Evolutionary conservation across 192 early-diverging fungal species (phyloP).

Genomic region (Coemansia brasiliensis): DNA sequence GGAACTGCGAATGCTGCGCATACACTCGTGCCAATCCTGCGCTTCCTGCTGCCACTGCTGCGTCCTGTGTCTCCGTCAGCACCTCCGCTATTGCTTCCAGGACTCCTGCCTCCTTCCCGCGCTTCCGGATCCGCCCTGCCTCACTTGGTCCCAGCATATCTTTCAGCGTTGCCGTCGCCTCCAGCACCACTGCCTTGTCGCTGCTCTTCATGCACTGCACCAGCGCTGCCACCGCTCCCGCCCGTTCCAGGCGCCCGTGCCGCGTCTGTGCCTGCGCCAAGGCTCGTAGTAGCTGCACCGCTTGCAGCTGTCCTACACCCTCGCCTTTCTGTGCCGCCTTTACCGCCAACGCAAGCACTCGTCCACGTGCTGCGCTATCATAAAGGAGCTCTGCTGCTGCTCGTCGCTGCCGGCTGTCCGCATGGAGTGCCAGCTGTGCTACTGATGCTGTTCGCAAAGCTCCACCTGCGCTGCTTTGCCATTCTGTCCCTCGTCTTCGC

Average conservation of each 20-base stretch:
- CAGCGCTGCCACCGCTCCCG: conserved; percentile 23
- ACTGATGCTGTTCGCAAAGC: conserved; percentile 15
- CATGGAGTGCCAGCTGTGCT: conserved; percentile 17
- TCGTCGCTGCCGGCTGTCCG: conserved; percentile 16
- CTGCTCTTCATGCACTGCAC: conserved; percentile 13
- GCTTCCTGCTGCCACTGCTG: conserved; percentile 18
- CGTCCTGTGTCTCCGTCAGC: conserved; percentile 9
- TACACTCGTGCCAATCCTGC: conserved; percentile 20
- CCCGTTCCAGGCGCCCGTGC: conserved; percentile 1
- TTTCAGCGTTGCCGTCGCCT: conserved; percentile 15
- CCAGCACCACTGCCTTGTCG: conserved; percentile 22
- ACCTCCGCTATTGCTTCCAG: conserved; percentile 13
- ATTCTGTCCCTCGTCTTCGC: conserved; percentile 25
- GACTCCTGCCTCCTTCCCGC: conserved; percentile 20
- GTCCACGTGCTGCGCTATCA: conserved; percentile 20
- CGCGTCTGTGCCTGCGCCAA: conserved; percentile 26
- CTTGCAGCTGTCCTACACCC: conserved; percentile 9
- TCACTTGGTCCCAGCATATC: conserved; percentile 23
- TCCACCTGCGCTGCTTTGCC: background rate
- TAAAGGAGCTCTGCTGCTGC: conserved; percentile 30
- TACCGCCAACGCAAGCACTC: conserved; percentile 19
- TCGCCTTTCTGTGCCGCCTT: conserved; percentile 1
- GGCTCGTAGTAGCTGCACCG: conserved; percentile 13
- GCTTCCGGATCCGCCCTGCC: conserved; percentile 7
- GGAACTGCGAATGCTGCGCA: conserved; percentile 24